Conservation (phyloP, 2,329 filamentous ascomycete genomes). For the Curvularia lunata region DNA sequence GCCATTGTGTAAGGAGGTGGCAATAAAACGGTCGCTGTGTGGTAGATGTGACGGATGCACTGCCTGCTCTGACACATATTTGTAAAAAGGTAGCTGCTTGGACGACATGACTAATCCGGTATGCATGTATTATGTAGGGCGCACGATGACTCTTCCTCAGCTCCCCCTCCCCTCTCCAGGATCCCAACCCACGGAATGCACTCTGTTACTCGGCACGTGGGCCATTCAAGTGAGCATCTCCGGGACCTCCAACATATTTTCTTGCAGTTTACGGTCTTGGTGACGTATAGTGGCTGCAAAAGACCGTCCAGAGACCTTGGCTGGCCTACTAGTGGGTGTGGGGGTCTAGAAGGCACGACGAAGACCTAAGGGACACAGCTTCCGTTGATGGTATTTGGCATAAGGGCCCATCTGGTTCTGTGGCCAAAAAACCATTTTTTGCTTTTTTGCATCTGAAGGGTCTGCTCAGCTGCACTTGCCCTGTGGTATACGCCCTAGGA, state of each 20-base stretch:
- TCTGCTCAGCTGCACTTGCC: not conserved
- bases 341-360: conserved; percentile 5
- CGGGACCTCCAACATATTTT: not conserved
- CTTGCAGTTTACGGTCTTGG: not conserved
- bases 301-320: not conserved
- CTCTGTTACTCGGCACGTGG: not conserved
- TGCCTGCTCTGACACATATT: not conserved
- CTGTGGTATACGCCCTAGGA: not conserved
- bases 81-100: not conserved
- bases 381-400: not conserved
- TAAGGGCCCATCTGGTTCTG: not conserved
- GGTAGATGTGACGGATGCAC: not conserved
- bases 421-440: not conserved
- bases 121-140: not conserved
- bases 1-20: conserved; percentile 19
- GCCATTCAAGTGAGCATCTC: not conserved
- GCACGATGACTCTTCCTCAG: not conserved
- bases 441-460: not conserved
- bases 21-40: not conserved
- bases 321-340: not conserved
- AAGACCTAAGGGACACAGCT: not conserved
- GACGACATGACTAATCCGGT: conserved; percentile 18
- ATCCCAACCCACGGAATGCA: not conserved
- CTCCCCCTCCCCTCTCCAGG: not conserved
- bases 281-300: not conserved